A percentile compares a stretch with the other conserved stretches of the same genome.
phyloP scores from a whole-genome alignment of 1,284 basidiomycete species.

The Malassezia caprae region DNA sequence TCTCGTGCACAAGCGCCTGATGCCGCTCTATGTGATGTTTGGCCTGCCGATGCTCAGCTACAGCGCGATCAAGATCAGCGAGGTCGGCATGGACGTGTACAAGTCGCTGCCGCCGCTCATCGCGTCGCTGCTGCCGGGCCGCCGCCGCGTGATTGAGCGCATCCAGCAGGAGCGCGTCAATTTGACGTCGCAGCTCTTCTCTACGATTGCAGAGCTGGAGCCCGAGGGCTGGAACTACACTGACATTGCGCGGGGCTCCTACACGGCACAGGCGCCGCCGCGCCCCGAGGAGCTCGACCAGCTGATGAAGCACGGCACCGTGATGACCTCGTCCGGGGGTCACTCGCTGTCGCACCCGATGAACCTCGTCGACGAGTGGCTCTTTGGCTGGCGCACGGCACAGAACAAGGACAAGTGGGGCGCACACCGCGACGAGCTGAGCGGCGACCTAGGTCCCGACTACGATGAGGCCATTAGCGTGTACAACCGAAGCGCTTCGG shows the following conservation, averaged over 20 bases:
- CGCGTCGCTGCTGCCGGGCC: slow-evolving; percentile 79
- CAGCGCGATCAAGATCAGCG: slow-evolving; percentile 92
- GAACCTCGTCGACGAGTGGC: slow-evolving; percentile 74
- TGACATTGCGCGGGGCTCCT: slow-evolving; percentile 33
- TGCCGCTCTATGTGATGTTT: slow-evolving; percentile 68
- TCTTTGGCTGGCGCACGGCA: slow-evolving; percentile 67
- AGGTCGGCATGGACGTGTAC: slow-evolving; percentile 94
- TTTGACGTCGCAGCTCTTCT: slow-evolving; percentile 75
- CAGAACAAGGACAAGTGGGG: slow-evolving; percentile 5
- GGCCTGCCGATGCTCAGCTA: slow-evolving; percentile 80
- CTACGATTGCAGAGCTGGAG: slow-evolving; percentile 68
- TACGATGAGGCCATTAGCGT: slow-evolving; percentile 14
- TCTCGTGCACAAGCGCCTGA: slow-evolving; percentile 59
- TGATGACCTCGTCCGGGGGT: slow-evolving; percentile 16
- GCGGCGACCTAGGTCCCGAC: slow-evolving; percentile 11
- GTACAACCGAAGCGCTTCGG: background rate
- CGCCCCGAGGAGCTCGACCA: slow-evolving; percentile 24
- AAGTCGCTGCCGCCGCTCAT: slow-evolving; percentile 92
- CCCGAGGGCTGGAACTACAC: slow-evolving; percentile 42
- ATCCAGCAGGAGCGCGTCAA: slow-evolving; percentile 68
- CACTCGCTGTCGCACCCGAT: slow-evolving; percentile 40
- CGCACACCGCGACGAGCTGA: background rate
- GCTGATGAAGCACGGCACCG: slow-evolving; percentile 20
- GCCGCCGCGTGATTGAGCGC: slow-evolving; percentile 70
- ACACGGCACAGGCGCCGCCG: slow-evolving; percentile 27